phyloP scores from a whole-genome alignment of 73 alveolate genomes.

The Durusdinium trenchii region DNA sequence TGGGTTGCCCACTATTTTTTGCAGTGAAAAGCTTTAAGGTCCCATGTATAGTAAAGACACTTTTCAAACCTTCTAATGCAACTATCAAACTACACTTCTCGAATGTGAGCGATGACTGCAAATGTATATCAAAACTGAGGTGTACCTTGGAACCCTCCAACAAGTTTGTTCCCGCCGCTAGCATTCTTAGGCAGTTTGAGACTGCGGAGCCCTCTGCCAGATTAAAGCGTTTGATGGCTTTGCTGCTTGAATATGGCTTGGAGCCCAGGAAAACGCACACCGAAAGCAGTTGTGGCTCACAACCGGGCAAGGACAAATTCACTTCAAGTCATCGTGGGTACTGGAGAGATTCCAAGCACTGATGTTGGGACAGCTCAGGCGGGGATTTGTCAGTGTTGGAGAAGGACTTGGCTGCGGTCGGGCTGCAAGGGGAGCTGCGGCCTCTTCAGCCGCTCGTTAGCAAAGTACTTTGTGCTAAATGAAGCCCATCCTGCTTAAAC shows the following conservation, averaged over 20 bases:
- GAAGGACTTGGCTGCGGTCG: conserved; percentile 46
- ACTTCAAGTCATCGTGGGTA: too few relatives aligned
- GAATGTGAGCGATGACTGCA: neutral
- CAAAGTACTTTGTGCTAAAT: too few relatives aligned
- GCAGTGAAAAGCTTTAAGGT: too few relatives aligned
- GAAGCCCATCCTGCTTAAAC: too few relatives aligned
- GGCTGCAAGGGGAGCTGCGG: conserved; percentile 45
- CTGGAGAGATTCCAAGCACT: too few relatives aligned
- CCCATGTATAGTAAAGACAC: too few relatives aligned
- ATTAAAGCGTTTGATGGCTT: conserved; percentile 10
- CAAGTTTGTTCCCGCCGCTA: neutral
- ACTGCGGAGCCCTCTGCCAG: too few relatives aligned
- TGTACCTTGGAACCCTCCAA: neutral
- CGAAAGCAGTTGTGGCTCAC: too few relatives aligned
- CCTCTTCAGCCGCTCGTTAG: neutral
- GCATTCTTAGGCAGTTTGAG: too few relatives aligned
- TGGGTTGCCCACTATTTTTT: too few relatives aligned
- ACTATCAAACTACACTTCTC: neutral
- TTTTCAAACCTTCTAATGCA: neutral
- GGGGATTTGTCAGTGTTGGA: neutral
- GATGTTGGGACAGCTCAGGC: too few relatives aligned
- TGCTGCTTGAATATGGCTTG: conserved; percentile 55
- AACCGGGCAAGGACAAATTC: too few relatives aligned
- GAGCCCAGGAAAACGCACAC: neutral
- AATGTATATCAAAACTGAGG: neutral